A percentile compares a stretch with the other conserved stretches of the same genome.
Evolutionary conservation across 1,284 basidiomycete genomes (phyloP).

Genomic region (Irpex sp.): DNA sequence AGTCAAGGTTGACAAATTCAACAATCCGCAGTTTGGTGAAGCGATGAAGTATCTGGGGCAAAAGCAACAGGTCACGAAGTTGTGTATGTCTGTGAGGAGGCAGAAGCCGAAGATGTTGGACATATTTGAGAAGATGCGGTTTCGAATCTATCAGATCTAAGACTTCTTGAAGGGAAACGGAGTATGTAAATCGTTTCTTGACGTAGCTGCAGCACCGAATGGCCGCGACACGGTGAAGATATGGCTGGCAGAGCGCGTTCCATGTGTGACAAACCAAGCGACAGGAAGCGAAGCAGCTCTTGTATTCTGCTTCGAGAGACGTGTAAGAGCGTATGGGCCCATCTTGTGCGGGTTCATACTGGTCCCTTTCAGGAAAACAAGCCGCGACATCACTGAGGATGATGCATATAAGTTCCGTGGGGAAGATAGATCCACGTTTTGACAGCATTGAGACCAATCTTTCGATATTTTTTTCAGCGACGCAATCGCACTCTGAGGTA

Average conservation of each 20-base stretch:
- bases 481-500: neutral
- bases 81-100: neutral
- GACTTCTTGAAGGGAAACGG: neutral
- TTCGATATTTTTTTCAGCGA: neutral
- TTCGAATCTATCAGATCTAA: neutral
- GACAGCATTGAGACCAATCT: neutral
- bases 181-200: neutral
- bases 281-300: neutral
- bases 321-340: neutral
- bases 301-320: neutral
- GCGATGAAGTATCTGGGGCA: neutral
- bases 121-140: neutral
- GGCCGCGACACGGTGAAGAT: neutral
- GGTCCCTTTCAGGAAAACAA: neutral
- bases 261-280: neutral
- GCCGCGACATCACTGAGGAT: neutral
- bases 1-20: neutral
- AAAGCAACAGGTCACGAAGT: neutral
- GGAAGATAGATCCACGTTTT: neutral
- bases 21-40: neutral
- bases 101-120: neutral
- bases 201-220: neutral
- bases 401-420: neutral
- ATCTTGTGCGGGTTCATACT: neutral
- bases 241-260: neutral